Percentiles rank a stretch among this genome's conserved stretches.
Conservation (phyloP, 345 rosid genomes). For the Draba incana region DNA sequence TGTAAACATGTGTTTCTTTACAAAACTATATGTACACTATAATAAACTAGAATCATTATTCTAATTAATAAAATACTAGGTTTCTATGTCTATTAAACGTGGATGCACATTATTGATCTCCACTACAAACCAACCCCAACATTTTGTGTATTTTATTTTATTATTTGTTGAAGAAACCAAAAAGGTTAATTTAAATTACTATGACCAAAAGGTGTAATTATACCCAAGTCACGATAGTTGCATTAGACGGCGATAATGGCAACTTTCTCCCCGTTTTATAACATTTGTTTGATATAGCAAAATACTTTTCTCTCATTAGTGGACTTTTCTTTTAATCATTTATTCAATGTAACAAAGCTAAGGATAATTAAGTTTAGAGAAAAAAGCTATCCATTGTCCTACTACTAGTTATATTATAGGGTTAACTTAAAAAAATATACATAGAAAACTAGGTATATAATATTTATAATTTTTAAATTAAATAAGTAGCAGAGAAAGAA, state of each 20-base stretch:
- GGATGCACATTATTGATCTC: constrained; percentile 37
- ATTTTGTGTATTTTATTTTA: constrained; percentile 7
- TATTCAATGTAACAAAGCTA: constrained; percentile 15
- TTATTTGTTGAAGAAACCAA: constrained; percentile 12
- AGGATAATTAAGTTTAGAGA: constrained; percentile 24
- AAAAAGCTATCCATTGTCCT: constrained; percentile 49
- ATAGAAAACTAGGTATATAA: too few species aligned
- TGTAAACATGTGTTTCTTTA: constrained; percentile 10
- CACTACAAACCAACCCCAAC: constrained; percentile 45
- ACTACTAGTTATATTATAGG: constrained; percentile 25
- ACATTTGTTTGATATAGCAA: constrained; percentile 27
- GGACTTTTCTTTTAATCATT: not conserved
- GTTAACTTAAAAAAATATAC: too few species aligned
- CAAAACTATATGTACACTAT: not conserved
- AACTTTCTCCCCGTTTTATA: constrained; percentile 43
- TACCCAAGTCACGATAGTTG: constrained; percentile 40
- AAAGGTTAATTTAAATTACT: constrained; percentile 34
- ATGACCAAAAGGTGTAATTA: constrained; percentile 47
- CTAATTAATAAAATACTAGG: constrained; percentile 5
- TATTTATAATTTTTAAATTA: too few species aligned
- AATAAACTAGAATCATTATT: not conserved
- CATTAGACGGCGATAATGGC: constrained; percentile 70
- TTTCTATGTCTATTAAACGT: constrained; percentile 13
- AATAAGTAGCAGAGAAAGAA: too few species aligned
- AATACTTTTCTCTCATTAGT: constrained; percentile 31